Percentiles rank a stretch among this genome's conserved stretches.
These are phyloP conservation scores for Colletotrichum sp. DNA, from an alignment of 2,329 filamentous ascomycete species.

Conservation along the genomic window DNA sequence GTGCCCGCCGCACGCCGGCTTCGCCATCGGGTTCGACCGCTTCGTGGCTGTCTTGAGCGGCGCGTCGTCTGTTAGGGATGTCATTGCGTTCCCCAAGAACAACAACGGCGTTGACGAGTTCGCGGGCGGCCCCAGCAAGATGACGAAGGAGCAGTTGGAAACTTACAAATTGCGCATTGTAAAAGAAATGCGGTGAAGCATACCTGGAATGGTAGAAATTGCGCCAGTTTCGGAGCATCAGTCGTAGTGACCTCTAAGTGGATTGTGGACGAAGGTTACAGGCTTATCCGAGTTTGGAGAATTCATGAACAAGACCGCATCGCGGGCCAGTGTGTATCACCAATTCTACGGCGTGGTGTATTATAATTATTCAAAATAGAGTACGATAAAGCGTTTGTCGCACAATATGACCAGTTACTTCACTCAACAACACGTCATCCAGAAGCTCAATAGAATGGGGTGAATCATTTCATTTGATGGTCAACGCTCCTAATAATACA, in stretches of 20 bases:
- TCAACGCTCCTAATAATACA: background rate
- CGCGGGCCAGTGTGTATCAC: background rate
- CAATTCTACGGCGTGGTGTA: background rate
- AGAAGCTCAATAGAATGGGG: no score
- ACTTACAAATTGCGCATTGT: conserved; percentile 47
- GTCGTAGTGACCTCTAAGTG: no score
- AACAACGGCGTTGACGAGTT: conserved; percentile 87
- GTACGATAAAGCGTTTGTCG: no score
- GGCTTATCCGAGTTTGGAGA: background rate
- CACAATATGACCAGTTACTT: no score
- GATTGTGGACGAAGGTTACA: background rate
- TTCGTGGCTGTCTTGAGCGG: conserved; percentile 81
- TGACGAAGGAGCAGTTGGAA: conserved; percentile 62
- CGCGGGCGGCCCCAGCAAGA: conserved; percentile 75
- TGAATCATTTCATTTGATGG: background rate
- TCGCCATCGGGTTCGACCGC: conserved; percentile 91
- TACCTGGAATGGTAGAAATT: background rate
- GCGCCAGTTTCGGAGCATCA: no score
- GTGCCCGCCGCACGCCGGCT: conserved; percentile 93
- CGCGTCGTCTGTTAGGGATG: conserved; percentile 81
- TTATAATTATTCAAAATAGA: no score
- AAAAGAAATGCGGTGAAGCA: background rate
- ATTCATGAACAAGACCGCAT: background rate
- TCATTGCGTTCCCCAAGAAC: conserved; percentile 96
- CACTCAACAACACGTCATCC: background rate